Evolutionary conservation across 768 basidiomycete species (phyloP), one percentile per base, ranked within the genome.

Genomic region (Termitomyces sp.): DNA sequence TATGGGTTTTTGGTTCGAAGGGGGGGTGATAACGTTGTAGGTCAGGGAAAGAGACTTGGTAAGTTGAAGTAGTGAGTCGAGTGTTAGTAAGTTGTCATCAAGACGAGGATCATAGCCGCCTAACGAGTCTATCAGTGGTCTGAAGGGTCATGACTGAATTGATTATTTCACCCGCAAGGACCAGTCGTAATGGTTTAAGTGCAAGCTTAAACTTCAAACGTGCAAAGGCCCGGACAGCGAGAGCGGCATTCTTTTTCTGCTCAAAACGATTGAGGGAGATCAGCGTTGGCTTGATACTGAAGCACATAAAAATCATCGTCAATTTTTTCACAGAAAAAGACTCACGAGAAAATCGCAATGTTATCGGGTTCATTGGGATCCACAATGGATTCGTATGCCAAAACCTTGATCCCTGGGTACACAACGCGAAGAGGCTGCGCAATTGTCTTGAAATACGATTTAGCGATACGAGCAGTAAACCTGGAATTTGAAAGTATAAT

Each of bases 181-280:
- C 85, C 1, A 97, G 82, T 11, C 92, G 83, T 23, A 89, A 66
- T 8, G 71, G 67, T 10, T 67, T 60, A 49, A 72, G 59, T 44
- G 67, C 53, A 12, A 61, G 67, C 44, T 68, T 70, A 52, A 40
- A 42, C 42, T 72, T 71, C 38, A 92, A 68, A 12, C 73, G 69
- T 1, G 89, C 84, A 64, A 94, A 98, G 0, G 95, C 75, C 43
- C 84, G 72, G 6, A 98, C 75, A 0, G 95, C 97, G 2, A 99
- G 77, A 1, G 81, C 81, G 0, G 79, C 79, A 62, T 98, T 96
- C 73, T 99, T 99, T 77, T 98, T 98, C 64, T 79, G 83, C 71
- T 99, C 97, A 66, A 96, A 98, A 2, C 96, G 88, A 68, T 99
- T 98, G 37, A 98, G 74, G 5, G 95, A 92, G 0, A 98, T 66